Conservation (phyloP, 176 grass and related monocot genomes). For the Carex scoparia region DNA sequence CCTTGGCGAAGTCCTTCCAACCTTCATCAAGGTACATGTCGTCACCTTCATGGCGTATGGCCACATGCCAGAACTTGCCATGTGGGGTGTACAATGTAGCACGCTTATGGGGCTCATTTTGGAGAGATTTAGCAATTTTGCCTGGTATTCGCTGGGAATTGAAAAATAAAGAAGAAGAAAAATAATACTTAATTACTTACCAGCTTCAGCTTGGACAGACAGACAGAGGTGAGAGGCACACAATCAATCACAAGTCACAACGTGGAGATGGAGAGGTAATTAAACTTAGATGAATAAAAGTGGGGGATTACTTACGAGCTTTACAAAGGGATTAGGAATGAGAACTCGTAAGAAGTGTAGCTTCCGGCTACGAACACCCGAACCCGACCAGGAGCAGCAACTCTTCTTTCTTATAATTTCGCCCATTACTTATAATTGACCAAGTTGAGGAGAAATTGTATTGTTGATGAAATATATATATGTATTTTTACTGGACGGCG, state of each 20-base stretch:
- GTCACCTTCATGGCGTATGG: neutral
- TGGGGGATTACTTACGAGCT: neutral
- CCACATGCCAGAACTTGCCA: slow-evolving; percentile 4
- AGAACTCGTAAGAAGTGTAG: slow-evolving; percentile 5
- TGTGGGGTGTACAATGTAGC: neutral
- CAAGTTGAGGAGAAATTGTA: too few species aligned
- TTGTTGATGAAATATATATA: too few species aligned
- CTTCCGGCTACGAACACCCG: neutral
- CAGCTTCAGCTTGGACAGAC: too few species aligned
- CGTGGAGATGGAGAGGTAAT: too few species aligned
- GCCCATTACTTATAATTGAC: too few species aligned
- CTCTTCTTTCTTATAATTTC: too few species aligned
- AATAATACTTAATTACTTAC: too few species aligned
- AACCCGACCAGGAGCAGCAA: too few species aligned
- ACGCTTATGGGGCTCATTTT: neutral
- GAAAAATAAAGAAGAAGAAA: neutral
- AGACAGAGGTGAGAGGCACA: too few species aligned
- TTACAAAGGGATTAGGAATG: neutral
- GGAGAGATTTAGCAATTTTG: neutral
- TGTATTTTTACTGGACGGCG: too few species aligned
- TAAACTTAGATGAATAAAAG: too few species aligned
- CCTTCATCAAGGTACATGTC: neutral
- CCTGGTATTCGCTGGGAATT: neutral
- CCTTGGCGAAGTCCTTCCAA: slow-evolving; percentile 7
- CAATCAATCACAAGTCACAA: too few species aligned